phyloP scores from a whole-genome alignment of 805 yeast species.

The Maudiozyma serrabonitensis region DNA sequence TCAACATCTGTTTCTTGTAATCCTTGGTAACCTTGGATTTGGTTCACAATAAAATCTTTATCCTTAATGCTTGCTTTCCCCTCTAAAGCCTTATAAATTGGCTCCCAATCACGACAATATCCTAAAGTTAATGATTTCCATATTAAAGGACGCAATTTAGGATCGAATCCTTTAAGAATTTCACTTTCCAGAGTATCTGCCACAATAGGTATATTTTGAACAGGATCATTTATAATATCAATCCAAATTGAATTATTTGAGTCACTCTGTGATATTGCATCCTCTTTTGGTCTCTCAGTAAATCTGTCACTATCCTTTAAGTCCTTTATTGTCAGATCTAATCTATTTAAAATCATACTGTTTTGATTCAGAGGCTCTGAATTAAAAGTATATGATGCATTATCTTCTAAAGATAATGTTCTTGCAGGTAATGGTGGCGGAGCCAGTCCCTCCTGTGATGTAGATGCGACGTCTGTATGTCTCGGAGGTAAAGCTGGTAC shows the following conservation, averaged over 20 bases:
- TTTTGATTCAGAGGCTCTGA: neutral
- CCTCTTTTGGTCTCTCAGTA: neutral
- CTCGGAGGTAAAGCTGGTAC: neutral
- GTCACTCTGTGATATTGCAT: neutral
- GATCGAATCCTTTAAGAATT: slow-evolving; percentile 3
- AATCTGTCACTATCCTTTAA: slow-evolving; percentile 5
- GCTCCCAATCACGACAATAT: slow-evolving; percentile 6
- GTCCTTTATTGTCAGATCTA: slow-evolving; percentile 3
- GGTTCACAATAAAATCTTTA: neutral
- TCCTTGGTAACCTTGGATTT: neutral
- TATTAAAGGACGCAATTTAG: slow-evolving; percentile 1
- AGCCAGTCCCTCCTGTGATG: neutral
- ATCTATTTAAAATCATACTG: slow-evolving; percentile 4
- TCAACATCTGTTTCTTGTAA: neutral
- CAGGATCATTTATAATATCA: slow-evolving; percentile 2
- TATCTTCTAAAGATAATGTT: neutral
- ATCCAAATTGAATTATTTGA: neutral
- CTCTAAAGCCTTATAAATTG: slow-evolving; percentile 3
- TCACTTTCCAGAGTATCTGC: slow-evolving; percentile 1
- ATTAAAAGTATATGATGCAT: neutral
- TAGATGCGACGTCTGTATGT: neutral
- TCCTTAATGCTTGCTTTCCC: neutral
- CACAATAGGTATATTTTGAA: neutral
- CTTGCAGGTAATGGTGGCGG: slow-evolving; percentile 4
- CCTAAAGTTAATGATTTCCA: slow-evolving; percentile 8